These are phyloP conservation scores for Thermomucor indicae-seudaticae DNA, from an alignment of 371 early-diverging fungal species.

Conservation along the genomic window DNA sequence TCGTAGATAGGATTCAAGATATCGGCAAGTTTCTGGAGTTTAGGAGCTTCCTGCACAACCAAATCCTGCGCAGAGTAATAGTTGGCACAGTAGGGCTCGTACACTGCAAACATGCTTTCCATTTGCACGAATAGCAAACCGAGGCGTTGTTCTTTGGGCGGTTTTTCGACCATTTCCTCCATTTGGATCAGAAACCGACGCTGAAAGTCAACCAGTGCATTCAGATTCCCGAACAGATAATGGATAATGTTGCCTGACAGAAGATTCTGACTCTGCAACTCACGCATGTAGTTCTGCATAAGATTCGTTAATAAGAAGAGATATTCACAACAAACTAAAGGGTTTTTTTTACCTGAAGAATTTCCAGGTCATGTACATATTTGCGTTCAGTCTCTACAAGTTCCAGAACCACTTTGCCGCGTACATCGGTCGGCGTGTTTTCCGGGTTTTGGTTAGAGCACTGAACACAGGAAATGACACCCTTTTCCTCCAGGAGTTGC, in stretches of 20 bases:
- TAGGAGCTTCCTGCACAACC: conserved; percentile 47
- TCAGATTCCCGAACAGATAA: conserved; percentile 89
- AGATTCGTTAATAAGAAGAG: no score
- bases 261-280: conserved; percentile 52
- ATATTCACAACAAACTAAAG: no score
- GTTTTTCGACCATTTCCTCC: conserved; percentile 76
- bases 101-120: conserved; percentile 89
- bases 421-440: conserved; percentile 73
- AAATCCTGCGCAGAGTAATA: conserved; percentile 73
- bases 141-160: conserved; percentile 81
- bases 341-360: conserved; percentile 60
- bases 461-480: conserved; percentile 55
- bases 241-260: conserved; percentile 74
- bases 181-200: conserved; percentile 89
- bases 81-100: conserved; percentile 94
- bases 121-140: conserved; percentile 75
- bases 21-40: conserved; percentile 54
- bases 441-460: conserved; percentile 52
- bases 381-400: conserved; percentile 92
- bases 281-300: conserved; percentile 59
- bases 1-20: conserved; percentile 83
- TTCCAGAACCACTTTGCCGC: conserved; percentile 85
- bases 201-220: conserved; percentile 92
- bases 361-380: conserved; percentile 89
- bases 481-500: conserved; percentile 65